Percentiles rank a stretch among this genome's conserved stretches.
phyloP scores from a whole-genome alignment of 2,329 filamentous ascomycete genomes.

The Claviceps sp. region DNA sequence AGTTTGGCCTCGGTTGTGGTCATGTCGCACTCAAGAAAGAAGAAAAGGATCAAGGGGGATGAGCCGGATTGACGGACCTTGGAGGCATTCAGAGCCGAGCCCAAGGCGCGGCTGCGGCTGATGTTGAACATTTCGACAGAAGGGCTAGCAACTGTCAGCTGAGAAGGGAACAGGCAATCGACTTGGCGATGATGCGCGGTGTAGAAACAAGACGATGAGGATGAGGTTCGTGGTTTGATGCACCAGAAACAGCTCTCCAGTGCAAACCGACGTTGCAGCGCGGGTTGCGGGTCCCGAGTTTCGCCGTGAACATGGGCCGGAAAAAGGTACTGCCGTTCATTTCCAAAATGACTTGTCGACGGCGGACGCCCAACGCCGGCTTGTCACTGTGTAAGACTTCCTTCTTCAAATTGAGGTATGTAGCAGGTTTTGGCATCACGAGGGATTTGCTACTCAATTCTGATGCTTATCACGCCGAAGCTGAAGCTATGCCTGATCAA shows the following conservation, averaged over 20 bases:
- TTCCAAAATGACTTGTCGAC: neutral
- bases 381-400: too few species aligned
- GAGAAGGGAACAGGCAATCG: constrained; percentile 6
- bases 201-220: neutral
- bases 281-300: constrained; percentile 8
- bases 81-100: constrained; percentile 64
- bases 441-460: too few species aligned
- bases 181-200: constrained; percentile 7
- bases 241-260: constrained; percentile 9
- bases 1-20: constrained; percentile 6
- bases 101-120: constrained; percentile 67
- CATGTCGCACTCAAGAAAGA: neutral
- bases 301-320: constrained; percentile 8
- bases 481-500: too few species aligned
- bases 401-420: too few species aligned
- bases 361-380: too few species aligned
- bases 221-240: constrained; percentile 2
- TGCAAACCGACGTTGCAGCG: constrained; percentile 8
- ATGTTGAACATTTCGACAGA: constrained; percentile 67
- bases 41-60: constrained; percentile 2
- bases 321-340: constrained; percentile 6
- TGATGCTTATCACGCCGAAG: too few species aligned
- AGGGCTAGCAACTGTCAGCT: constrained; percentile 8
- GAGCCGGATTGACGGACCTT: constrained; percentile 42
- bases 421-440: too few species aligned